These are phyloP conservation scores for Agapanthus africanus DNA, from an alignment of 106 monocot species.

Conservation along the genomic window DNA sequence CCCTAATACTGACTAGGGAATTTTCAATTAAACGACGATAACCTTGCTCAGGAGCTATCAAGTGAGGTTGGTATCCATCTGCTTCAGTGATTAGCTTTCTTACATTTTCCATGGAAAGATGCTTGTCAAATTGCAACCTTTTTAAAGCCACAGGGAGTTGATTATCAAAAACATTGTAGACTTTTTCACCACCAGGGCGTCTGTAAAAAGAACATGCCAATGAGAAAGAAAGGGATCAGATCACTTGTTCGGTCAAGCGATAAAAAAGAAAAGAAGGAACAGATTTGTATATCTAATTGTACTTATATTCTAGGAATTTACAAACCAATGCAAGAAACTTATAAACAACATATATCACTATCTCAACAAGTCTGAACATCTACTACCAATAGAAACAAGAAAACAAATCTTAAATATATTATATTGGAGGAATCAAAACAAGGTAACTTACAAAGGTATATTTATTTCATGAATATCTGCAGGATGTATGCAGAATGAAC, in stretches of 20 bases:
- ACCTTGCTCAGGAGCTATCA: constrained; percentile 98
- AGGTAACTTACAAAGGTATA: not conserved
- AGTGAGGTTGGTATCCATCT: constrained; percentile 98
- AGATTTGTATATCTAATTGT: not conserved
- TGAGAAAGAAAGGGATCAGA: too few relatives aligned
- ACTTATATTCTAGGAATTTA: not conserved
- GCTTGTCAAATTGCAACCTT: constrained; percentile 95
- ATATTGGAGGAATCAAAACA: too few relatives aligned
- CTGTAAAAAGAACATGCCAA: too few relatives aligned
- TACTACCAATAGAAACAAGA: not conserved
- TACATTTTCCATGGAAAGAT: constrained; percentile 98
- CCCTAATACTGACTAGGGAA: constrained; percentile 76
- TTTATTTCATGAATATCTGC: not conserved
- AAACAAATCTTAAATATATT: not conserved
- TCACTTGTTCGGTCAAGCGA: too few relatives aligned
- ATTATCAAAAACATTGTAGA: constrained; percentile 93
- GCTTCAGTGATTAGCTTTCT: constrained; percentile 93
- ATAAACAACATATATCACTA: not conserved
- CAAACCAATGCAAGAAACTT: not conserved
- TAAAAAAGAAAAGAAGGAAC: not conserved
- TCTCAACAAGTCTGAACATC: not conserved
- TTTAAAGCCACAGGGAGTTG: constrained; percentile 96
- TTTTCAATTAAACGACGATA: constrained; percentile 96
- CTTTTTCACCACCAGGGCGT: constrained; percentile 94
- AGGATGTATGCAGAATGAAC: not conserved